Evolutionary conservation across 352 stramenopile genomes (phyloP), one percentile per base, ranked within the genome.

Genomic region (Globisporangium yorkense): DNA sequence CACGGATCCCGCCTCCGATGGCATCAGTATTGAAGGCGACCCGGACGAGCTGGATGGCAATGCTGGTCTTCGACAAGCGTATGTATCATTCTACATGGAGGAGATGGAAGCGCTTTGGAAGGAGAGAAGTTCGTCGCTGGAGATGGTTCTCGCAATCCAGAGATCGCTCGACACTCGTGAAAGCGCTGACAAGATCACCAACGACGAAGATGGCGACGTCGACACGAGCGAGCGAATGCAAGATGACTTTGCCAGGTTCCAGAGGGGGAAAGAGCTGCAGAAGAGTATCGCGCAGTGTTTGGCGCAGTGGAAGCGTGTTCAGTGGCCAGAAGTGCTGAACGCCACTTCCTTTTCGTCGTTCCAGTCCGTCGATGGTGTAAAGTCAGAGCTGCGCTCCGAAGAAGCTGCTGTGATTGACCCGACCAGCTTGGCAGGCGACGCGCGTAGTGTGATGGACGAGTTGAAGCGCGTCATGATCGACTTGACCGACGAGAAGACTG

Each of bases 41-140:
- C 13, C 27, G 2, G 52, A 57, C 20, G 57, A 20, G 3, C 62
- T 87, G 2, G 67, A 66, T 16, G 77, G 83, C 45, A 94, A 68
- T 56, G 66, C 63, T 21, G 74, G 77, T 10, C 59, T 92, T 29
- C 76, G 74, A 18, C 62, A 85, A 54, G 72, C 80, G 7, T 94
- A 94, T 56, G 72, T 85, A 3, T 72, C 64, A 2, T 92, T 94
- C 60, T 94, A 91, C 60, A 86, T 84, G 65, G 70, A 84, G 12
- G 84, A 94, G 59, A 85, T 94, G 66, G 77, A 92, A 55, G 65
- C 69, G 31, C 65, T 94, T 51, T 94, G 84, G 84, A 89, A 89
- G 61, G 84, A 94, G 62, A 65, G 84, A 39, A 87, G 73, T 40
- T 86, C 80, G 31, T 85, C 82, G 5, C 57, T 90, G 3, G 84